Percentiles rank a stretch among this genome's conserved stretches.
Conservation (phyloP, 768 basidiomycete species). For the Paxillus ammoniavirescens region DNA sequence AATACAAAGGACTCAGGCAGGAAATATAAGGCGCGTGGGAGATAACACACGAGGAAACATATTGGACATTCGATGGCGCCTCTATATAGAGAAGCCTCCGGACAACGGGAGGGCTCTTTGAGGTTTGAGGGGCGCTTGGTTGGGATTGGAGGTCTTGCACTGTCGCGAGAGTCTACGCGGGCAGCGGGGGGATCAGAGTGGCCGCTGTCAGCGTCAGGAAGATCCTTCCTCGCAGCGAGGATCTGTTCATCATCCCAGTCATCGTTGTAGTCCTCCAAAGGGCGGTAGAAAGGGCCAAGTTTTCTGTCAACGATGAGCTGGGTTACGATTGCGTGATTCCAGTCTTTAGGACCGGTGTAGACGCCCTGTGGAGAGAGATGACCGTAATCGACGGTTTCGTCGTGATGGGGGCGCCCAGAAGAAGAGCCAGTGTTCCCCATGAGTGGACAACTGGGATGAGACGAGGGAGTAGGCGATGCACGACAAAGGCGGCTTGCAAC, state of each 20-base stretch:
- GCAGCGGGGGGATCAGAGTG: constrained; percentile 35
- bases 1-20: constrained; percentile 26
- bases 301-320: constrained; percentile 85
- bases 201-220: constrained; percentile 49
- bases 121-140: constrained; percentile 53
- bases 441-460: background rate
- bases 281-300: constrained; percentile 94
- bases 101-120: constrained; percentile 63
- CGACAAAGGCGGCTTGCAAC: background rate
- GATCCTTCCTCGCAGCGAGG: constrained; percentile 73
- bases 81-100: constrained; percentile 80
- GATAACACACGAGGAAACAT: constrained; percentile 83
- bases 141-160: constrained; percentile 28
- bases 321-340: constrained; percentile 84
- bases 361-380: constrained; percentile 79
- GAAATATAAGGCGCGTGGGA: constrained; percentile 12
- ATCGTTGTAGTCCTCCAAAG: constrained; percentile 89
- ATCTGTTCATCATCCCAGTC: constrained; percentile 89
- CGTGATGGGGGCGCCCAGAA: constrained; percentile 69
- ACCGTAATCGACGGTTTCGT: constrained; percentile 84
- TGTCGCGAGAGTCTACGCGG: constrained; percentile 32
- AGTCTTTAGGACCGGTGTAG: constrained; percentile 82
- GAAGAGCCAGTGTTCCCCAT: constrained; percentile 88
- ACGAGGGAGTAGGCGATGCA: background rate
- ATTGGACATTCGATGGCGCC: constrained; percentile 95